Base-by-base conservation (phyloP, 2,329 filamentous ascomycete genomes). In the Aureobasidium sp. region DNA sequence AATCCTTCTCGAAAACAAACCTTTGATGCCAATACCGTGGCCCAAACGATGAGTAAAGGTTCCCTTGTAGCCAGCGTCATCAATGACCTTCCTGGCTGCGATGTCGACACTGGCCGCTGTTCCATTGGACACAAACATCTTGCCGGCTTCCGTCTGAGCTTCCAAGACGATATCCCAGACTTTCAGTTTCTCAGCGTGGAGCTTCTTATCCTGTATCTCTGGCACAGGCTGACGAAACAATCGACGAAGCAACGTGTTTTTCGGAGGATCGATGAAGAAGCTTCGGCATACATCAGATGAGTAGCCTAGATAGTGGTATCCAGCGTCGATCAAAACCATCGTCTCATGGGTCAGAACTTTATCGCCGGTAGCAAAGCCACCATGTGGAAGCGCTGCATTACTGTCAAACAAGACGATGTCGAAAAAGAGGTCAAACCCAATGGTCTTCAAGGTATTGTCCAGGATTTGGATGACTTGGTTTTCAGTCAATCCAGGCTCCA, bases 21-120 rank as follows among this genome's bases (percentile, higher is more conserved):
- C 53, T 76, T 91, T 90, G 72, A 91, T 90, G 0, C 88, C 89
- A 55, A 91, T 90, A 1, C 88, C 86, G 70, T 91, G 89, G 1
- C 88, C 88, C 1, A 91, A 78, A 1, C 88, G 82, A 69, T 91
- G 88, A 1, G 88, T 90, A 68, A 91, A 91, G 0, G 80, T 81
- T 25, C 83, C 77, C 0, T 85, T 87, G 66, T 90, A 90, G 0
- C 88, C 88, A 0, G 87, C 88, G 15, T 83, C 74, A 16, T 84
- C 81, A 58, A 91, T 90, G 25, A 90, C 80, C 0, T 77, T 76
- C 2, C 88, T 81, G 8, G 88, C 88, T 1, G 88, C 88, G 47
- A 90, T 82, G 67, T 91, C 88, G 2, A 91, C 85, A 47, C 81
- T 84, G 2, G 88, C 88, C 1, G 88, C 88, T 0, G 83, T 87